These are phyloP conservation scores for Penicillium hordei DNA, from an alignment of 2,329 filamentous ascomycete genomes.

Conservation along the genomic window DNA sequence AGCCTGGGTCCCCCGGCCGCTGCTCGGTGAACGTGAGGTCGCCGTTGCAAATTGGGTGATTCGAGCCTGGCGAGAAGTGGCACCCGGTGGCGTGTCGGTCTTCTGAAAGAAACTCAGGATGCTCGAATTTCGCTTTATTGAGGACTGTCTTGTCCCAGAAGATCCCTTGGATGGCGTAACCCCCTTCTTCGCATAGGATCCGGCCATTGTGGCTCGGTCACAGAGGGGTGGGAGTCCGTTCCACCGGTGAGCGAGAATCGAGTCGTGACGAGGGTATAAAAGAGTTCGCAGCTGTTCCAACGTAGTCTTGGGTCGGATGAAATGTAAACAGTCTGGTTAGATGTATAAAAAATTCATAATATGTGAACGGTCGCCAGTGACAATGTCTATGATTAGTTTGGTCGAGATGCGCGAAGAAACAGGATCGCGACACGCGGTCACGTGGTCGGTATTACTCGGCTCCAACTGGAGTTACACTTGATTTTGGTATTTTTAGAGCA, in stretches of 20 bases:
- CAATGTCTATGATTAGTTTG: background rate
- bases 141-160: conserved; percentile 16
- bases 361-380: background rate
- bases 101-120: conserved; percentile 77
- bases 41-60: conserved; percentile 49
- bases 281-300: background rate
- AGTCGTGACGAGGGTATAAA: background rate
- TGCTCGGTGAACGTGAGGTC: conserved; percentile 27
- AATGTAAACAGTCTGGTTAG: background rate
- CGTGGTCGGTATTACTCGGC: conserved; percentile 12
- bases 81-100: conserved; percentile 56
- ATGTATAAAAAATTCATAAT: conserved; percentile 16
- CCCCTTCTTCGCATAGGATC: conserved; percentile 22
- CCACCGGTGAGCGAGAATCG: background rate
- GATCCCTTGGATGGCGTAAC: conserved; percentile 27
- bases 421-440: conserved; percentile 28
- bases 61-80: conserved; percentile 50
- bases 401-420: conserved; percentile 13
- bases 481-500: background rate
- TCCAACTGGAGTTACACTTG: background rate
- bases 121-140: conserved; percentile 55
- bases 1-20: conserved; percentile 28
- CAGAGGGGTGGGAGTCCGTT: background rate
- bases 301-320: no score
- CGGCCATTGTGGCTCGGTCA: conserved; percentile 24